A percentile compares a stretch with the other conserved stretches of the same genome.
phyloP scores from a whole-genome alignment of 2,329 filamentous ascomycete genomes.

The Fusarium sarcochroum region DNA sequence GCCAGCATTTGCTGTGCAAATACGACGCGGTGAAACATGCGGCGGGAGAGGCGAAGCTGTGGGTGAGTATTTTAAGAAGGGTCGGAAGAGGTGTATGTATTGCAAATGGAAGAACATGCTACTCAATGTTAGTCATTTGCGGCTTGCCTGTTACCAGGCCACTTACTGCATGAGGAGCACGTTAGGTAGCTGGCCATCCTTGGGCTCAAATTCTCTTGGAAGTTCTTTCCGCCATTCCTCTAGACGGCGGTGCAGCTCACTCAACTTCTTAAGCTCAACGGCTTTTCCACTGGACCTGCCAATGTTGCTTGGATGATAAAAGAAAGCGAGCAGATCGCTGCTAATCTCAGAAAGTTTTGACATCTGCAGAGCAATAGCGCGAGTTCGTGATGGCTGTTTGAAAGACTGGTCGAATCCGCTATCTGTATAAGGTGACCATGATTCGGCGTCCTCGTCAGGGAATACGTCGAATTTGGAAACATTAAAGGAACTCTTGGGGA shows the following conservation, averaged over 20 bases:
- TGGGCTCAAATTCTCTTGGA: conserved; percentile 88
- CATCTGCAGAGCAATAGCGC: conserved; percentile 86
- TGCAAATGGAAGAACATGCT: conserved; percentile 99
- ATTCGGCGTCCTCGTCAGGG: conserved; percentile 85
- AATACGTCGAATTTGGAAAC: conserved; percentile 93
- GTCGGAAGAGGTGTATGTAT: conserved; percentile 95
- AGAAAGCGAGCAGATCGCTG: conserved; percentile 88
- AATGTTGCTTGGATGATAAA: conserved; percentile 86
- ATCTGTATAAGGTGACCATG: conserved; percentile 92
- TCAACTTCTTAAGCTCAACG: conserved; percentile 90
- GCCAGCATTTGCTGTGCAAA: conserved; percentile 90
- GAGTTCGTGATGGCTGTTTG: conserved; percentile 84
- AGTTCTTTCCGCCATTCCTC: conserved; percentile 90
- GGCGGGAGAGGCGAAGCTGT: conserved; percentile 84
- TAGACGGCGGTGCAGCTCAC: conserved; percentile 88
- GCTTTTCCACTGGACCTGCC: conserved; percentile 79
- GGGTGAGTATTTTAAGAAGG: conserved; percentile 92
- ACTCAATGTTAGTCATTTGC: conserved; percentile 19
- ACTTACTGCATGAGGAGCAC: conserved; percentile 87
- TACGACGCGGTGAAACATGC: conserved; percentile 89
- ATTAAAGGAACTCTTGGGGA: conserved; percentile 83
- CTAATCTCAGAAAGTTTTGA: conserved; percentile 92
- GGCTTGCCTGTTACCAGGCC: background rate
- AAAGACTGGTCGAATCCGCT: conserved; percentile 79
- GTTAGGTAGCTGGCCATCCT: conserved; percentile 89